Evolutionary conservation across 1,139 yeast genomes (phyloP).

Genomic region (Saccharomycopsis hybrid): DNA sequence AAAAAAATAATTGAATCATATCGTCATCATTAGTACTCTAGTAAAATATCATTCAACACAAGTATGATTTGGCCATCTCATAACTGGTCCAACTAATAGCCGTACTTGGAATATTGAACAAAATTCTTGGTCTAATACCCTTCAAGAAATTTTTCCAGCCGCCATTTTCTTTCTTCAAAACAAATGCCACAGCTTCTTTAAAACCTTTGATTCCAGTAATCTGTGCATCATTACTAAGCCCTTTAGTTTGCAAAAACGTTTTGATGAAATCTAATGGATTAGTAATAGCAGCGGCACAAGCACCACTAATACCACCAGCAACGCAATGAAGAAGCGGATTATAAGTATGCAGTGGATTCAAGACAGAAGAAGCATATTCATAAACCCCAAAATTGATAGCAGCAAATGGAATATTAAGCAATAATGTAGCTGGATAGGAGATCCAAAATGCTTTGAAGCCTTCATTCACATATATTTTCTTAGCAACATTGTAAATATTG

Average conservation of each 20-base stretch:
- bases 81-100: conserved; percentile 98
- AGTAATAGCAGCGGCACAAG: conserved; percentile 91
- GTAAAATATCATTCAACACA: not conserved
- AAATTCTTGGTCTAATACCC: conserved; percentile 88
- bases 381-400: conserved; percentile 92
- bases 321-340: conserved; percentile 91
- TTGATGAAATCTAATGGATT: conserved; percentile 95
- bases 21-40: too few relatives aligned
- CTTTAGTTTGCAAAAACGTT: conserved; percentile 62
- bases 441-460: conserved; percentile 83
- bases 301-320: conserved; percentile 94
- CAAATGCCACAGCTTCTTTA: conserved; percentile 6
- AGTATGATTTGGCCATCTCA: conserved; percentile 74
- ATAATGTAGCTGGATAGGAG: conserved; percentile 90
- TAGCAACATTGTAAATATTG: conserved; percentile 28
- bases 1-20: too few relatives aligned
- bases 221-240: conserved; percentile 13
- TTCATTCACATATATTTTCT: conserved; percentile 57
- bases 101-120: conserved; percentile 92
- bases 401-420: conserved; percentile 93
- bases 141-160: conserved; percentile 17
- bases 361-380: conserved; percentile 69
- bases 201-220: conserved; percentile 12
- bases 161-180: conserved; percentile 14
- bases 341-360: conserved; percentile 74